Evolutionary conservation across 371 early-diverging fungal genomes (phyloP).

Genomic region (Choanephora cucurbitarum): DNA sequence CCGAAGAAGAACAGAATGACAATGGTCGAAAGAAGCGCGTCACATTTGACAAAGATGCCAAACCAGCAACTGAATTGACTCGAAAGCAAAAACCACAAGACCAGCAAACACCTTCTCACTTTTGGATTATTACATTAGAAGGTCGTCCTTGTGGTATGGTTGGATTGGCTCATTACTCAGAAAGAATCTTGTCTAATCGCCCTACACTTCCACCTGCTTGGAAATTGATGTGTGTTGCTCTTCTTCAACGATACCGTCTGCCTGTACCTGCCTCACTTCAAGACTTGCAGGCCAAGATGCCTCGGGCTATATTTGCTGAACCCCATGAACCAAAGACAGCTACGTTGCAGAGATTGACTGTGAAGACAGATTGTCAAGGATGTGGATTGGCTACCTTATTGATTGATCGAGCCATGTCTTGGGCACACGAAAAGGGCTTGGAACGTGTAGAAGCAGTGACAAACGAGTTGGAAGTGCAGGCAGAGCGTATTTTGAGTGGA

Average conservation of each 20-base stretch:
- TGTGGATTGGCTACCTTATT: conserved; percentile 44
- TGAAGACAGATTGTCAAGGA: conserved; percentile 37
- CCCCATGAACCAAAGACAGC: conserved; percentile 35
- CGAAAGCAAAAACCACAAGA: conserved; percentile 36
- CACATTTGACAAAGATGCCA: conserved; percentile 33
- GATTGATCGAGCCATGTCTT: conserved; percentile 42
- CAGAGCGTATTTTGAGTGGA: conserved; percentile 31
- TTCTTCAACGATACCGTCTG: conserved; percentile 20
- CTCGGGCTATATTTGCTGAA: conserved; percentile 24
- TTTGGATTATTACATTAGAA: conserved; percentile 47
- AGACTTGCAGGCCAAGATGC: conserved; percentile 18
- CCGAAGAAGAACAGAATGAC: conserved; percentile 16
- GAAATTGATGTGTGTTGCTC: conserved; percentile 24
- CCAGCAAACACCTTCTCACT: conserved; percentile 39
- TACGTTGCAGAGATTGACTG: conserved; percentile 35
- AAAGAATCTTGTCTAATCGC: conserved; percentile 22
- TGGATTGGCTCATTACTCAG: conserved; percentile 34
- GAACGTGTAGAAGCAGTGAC: conserved; percentile 38
- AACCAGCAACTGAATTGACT: conserved; percentile 28
- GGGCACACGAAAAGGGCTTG: conserved; percentile 40
- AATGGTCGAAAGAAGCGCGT: conserved; percentile 20
- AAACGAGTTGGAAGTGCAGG: conserved; percentile 38
- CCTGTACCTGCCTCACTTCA: conserved; percentile 21
- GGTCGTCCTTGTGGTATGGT: conserved; percentile 38
- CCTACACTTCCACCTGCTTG: conserved; percentile 23